Conservation (phyloP, 2,329 filamentous ascomycete species). For the Neospermospora avenae region DNA sequence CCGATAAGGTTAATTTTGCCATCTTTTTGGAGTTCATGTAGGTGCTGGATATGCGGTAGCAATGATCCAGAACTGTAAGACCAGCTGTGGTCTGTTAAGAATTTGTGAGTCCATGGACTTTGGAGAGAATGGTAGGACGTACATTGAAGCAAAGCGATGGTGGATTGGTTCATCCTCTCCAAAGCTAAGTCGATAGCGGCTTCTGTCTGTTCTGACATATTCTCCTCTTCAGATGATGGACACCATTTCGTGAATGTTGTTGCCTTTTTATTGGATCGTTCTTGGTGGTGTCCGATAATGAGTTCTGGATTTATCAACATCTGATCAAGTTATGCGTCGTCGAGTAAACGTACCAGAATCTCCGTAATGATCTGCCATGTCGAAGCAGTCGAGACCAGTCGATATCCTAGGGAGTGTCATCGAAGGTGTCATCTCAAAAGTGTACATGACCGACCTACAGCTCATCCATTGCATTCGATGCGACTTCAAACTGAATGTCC, state of each 20-base stretch:
- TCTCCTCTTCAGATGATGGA: slow-evolving; percentile 30
- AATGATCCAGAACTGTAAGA: neutral
- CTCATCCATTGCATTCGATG: slow-evolving; percentile 16
- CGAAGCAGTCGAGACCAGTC: slow-evolving; percentile 15
- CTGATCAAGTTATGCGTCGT: neutral
- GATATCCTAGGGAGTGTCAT: slow-evolving; percentile 3
- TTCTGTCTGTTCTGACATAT: slow-evolving; percentile 6
- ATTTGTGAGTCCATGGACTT: neutral
- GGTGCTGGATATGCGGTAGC: neutral
- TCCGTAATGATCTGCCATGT: slow-evolving; percentile 22
- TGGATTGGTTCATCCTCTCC: neutral
- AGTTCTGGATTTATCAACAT: neutral
- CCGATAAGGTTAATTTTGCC: neutral
- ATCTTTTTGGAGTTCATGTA: neutral
- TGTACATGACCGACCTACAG: neutral
- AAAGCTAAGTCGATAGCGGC: neutral
- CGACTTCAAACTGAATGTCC: slow-evolving; percentile 13
- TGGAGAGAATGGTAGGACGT: neutral
- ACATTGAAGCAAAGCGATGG: neutral
- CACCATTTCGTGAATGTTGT: slow-evolving; percentile 31
- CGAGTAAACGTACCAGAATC: slow-evolving; percentile 9
- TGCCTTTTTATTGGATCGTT: neutral
- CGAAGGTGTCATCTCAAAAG: neutral
- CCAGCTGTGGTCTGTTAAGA: neutral
- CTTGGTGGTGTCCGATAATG: slow-evolving; percentile 13